Evolutionary conservation across 2,329 filamentous ascomycete species (phyloP).

Genomic region (Monosporascus ibericus): DNA sequence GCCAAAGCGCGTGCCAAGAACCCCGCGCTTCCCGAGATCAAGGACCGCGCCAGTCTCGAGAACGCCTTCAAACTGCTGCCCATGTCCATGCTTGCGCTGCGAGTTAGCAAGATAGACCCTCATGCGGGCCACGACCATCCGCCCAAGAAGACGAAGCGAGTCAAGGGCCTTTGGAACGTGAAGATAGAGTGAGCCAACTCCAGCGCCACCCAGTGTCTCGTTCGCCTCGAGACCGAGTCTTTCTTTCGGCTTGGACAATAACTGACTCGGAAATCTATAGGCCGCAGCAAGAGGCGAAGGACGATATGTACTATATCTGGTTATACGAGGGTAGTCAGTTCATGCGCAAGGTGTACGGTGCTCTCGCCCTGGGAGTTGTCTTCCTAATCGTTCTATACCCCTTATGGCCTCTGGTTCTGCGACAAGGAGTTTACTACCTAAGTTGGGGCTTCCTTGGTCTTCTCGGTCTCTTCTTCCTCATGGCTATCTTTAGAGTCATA

Average conservation of each 20-base stretch:
- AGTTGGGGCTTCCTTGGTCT: constrained; percentile 89
- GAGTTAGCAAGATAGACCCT: constrained; percentile 77
- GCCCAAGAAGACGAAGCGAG: constrained; percentile 72
- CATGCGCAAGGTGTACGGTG: constrained; percentile 89
- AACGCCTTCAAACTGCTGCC: constrained; percentile 94
- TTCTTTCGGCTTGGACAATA: no score
- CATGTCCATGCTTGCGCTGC: constrained; percentile 86
- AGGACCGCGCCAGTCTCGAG: constrained; percentile 80
- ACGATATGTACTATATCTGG: constrained; percentile 95
- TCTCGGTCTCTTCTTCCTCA: constrained; percentile 89
- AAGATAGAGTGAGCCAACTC: constrained; percentile 58
- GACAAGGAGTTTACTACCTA: constrained; percentile 94
- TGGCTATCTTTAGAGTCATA: constrained; percentile 95
- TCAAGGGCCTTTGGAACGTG: constrained; percentile 96
- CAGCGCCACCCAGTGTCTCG: not conserved
- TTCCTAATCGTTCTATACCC: constrained; percentile 92
- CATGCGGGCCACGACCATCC: constrained; percentile 68
- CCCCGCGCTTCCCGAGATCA: constrained; percentile 79
- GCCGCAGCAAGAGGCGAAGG: constrained; percentile 82
- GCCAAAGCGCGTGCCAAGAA: constrained; percentile 87
- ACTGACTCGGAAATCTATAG: not conserved
- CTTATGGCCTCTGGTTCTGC: constrained; percentile 85
- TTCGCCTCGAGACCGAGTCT: not conserved
- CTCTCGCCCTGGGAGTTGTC: constrained; percentile 73
- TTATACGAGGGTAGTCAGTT: constrained; percentile 90